A percentile compares a stretch with the other conserved stretches of the same genome.
Evolutionary conservation across 352 stramenopile genomes (phyloP).

Genomic region (Hyphochytrium catenoides): DNA sequence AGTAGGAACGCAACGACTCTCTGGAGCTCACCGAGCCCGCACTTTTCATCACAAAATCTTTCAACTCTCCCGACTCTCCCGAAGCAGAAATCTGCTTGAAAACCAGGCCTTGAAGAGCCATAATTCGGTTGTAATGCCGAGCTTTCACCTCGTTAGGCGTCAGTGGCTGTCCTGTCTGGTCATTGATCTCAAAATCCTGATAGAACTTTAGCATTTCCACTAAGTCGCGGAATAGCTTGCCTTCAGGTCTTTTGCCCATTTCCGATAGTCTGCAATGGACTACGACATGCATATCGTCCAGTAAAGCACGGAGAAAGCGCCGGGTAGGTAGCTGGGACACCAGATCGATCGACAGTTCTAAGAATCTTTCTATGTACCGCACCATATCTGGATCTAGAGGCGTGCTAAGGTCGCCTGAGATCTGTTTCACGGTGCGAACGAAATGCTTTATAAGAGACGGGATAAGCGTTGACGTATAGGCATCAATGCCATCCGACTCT

Average conservation of each 20-base stretch:
- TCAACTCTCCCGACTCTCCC: slow-evolving; percentile 19
- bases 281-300: slow-evolving; percentile 33
- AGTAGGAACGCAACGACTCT: slow-evolving; percentile 17
- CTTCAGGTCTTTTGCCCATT: slow-evolving; percentile 14
- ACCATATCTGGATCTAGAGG: slow-evolving; percentile 3
- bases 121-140: slow-evolving; percentile 19
- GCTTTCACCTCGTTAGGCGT: slow-evolving; percentile 22
- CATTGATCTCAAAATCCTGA: slow-evolving; percentile 49
- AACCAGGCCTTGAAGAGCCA: slow-evolving; percentile 34
- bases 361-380: slow-evolving; percentile 24
- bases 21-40: slow-evolving; percentile 21
- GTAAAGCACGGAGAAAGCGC: slow-evolving; percentile 39
- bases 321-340: slow-evolving; percentile 64
- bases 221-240: slow-evolving; percentile 25
- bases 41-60: slow-evolving; percentile 27
- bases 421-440: too few species aligned
- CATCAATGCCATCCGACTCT: neutral
- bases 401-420: neutral
- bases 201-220: slow-evolving; percentile 31
- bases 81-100: slow-evolving; percentile 12
- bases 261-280: slow-evolving; percentile 16
- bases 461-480: neutral
- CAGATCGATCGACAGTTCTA: slow-evolving; percentile 58
- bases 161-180: slow-evolving; percentile 41
- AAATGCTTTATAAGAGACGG: neutral